Conservation (phyloP, 768 basidiomycete species). For the Symmetrospora coprosmae region DNA sequence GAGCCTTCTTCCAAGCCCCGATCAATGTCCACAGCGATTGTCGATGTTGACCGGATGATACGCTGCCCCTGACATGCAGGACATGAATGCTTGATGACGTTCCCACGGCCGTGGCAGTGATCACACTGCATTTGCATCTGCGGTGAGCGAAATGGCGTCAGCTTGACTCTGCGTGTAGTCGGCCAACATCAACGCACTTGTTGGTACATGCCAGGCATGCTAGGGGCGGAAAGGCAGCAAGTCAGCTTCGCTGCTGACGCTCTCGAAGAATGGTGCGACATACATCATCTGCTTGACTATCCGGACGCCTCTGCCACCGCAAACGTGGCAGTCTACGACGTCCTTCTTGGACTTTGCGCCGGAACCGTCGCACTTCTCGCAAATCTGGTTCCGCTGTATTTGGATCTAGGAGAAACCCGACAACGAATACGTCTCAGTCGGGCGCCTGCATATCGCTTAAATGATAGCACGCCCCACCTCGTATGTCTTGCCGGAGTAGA, state of each 20-base stretch:
- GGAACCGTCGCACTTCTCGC: constrained; percentile 90
- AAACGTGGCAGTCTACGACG: constrained; percentile 53
- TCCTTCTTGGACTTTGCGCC: constrained; percentile 67
- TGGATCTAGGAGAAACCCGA: constrained; percentile 51
- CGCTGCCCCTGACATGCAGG: constrained; percentile 57
- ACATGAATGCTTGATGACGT: constrained; percentile 60
- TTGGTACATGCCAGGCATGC: constrained; percentile 31
- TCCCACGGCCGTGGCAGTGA: constrained; percentile 67
- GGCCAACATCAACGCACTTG: too few species aligned
- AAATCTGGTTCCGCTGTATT: constrained; percentile 78
- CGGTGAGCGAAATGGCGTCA: too few species aligned
- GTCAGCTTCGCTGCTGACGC: constrained; percentile 44
- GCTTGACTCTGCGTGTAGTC: too few species aligned
- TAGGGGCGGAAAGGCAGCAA: constrained; percentile 49
- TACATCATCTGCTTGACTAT: constrained; percentile 71
- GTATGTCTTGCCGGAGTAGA: constrained; percentile 71
- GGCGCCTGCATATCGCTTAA: background rate
- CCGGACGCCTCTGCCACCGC: constrained; percentile 71
- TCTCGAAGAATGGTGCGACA: constrained; percentile 40
- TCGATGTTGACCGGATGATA: constrained; percentile 43
- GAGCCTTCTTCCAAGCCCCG: constrained; percentile 84
- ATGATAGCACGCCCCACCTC: constrained; percentile 50
- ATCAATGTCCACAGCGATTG: constrained; percentile 69
- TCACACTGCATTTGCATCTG: constrained; percentile 41
- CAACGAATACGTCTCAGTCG: background rate